Conservation (phyloP, 2,329 filamentous ascomycete species). For the Arthrocladium fulminans region DNA sequence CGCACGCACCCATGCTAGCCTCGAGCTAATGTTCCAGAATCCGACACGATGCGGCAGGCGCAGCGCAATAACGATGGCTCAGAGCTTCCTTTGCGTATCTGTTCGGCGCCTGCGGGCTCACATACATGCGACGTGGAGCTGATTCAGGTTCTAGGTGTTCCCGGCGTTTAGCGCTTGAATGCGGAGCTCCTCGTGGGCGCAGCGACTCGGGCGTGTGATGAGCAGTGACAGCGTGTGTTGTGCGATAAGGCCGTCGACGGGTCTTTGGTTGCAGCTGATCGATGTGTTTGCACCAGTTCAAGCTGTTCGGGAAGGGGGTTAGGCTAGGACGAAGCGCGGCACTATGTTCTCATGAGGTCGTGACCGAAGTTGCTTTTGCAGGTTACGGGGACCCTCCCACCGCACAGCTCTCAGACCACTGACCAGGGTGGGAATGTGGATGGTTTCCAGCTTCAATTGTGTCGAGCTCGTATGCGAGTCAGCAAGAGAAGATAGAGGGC, state of each 20-base stretch:
- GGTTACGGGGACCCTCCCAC: neutral
- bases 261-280: neutral
- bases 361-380: conserved; percentile 1
- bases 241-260: too few species aligned
- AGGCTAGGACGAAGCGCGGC: neutral
- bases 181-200: neutral
- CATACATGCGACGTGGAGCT: neutral
- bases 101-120: neutral
- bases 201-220: neutral
- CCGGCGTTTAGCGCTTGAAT: neutral
- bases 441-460: neutral
- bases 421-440: neutral
- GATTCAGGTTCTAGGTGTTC: neutral
- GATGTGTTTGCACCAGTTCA: neutral
- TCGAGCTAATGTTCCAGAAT: neutral
- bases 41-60: neutral
- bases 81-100: conserved; percentile 1
- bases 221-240: neutral
- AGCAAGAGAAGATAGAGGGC: neutral
- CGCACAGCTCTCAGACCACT: neutral
- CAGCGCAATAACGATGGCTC: conserved; percentile 3
- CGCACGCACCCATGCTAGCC: conserved; percentile 73
- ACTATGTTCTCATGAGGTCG: conserved; percentile 6
- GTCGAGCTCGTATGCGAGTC: neutral
- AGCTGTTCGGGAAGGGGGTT: neutral